phyloP scores from a whole-genome alignment of 148 eudicot genomes.

The Nyssa sinensis region DNA sequence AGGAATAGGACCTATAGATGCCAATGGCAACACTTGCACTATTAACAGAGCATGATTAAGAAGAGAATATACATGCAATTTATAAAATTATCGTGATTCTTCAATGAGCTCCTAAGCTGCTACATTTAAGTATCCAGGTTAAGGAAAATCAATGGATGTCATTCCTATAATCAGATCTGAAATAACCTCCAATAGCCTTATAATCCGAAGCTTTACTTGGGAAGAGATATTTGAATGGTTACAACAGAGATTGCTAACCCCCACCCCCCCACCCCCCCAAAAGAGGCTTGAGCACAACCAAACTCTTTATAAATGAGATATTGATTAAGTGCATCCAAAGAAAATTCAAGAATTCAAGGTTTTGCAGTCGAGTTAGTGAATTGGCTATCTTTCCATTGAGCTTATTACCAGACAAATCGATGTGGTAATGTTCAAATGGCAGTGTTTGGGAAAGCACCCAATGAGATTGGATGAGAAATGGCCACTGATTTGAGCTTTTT shows the following conservation, averaged over 20 bases:
- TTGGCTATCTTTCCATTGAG: conserved; percentile 56
- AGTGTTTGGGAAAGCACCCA: conserved; percentile 62
- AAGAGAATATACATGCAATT: too few relatives aligned
- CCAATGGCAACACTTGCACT: background rate
- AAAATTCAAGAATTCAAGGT: conserved; percentile 47
- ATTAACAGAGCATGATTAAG: background rate
- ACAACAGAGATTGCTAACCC: conserved; percentile 67
- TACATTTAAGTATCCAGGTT: too few relatives aligned
- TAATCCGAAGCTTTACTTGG: conserved; percentile 76
- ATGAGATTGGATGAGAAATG: conserved; percentile 54
- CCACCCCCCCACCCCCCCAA: too few relatives aligned
- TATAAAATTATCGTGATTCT: too few relatives aligned
- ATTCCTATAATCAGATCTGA: too few relatives aligned
- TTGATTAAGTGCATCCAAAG: conserved; percentile 52
- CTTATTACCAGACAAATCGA: conserved; percentile 62
- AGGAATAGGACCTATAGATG: background rate
- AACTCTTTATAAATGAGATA: conserved; percentile 53
- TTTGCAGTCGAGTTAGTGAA: conserved; percentile 46
- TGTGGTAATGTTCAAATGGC: conserved; percentile 48
- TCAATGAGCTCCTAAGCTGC: too few relatives aligned
- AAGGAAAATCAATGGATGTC: too few relatives aligned
- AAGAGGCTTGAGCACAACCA: conserved; percentile 62
- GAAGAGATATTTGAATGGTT: conserved; percentile 48
- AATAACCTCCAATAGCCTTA: too few relatives aligned
- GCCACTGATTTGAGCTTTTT: conserved; percentile 33